A percentile compares a stretch with the other conserved stretches of the same genome.
Evolutionary conservation across 2,329 filamentous ascomycete species (phyloP).

Genomic region (Elsinoe perseae): DNA sequence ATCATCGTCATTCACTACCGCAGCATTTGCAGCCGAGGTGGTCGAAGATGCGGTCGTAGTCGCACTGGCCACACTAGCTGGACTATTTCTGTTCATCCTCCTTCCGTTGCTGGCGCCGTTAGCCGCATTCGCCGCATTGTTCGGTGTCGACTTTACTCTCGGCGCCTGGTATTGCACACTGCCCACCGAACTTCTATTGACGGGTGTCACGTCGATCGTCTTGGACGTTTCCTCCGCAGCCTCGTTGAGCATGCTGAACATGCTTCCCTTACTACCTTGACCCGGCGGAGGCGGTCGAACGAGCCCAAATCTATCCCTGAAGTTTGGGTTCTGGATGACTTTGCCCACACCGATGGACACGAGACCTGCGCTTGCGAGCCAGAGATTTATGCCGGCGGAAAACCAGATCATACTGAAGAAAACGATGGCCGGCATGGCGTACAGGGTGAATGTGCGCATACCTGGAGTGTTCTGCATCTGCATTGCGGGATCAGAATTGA

Average conservation of each 20-base stretch:
- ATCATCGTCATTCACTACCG: background rate
- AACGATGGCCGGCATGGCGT: conserved; percentile 47
- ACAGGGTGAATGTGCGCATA: conserved; percentile 37
- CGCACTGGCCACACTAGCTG: background rate
- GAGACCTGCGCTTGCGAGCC: conserved; percentile 46
- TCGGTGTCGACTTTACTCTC: background rate
- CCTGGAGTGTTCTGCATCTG: conserved; percentile 23
- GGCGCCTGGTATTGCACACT: background rate
- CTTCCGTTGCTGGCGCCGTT: conserved; percentile 6
- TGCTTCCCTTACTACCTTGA: background rate
- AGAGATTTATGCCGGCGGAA: conserved; percentile 54
- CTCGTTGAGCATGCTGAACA: background rate
- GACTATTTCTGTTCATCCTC: background rate
- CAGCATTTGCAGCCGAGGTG: background rate
- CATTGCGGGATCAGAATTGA: conserved; percentile 43
- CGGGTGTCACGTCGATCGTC: conserved; percentile 17
- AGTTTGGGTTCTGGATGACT: conserved; percentile 31
- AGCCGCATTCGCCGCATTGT: background rate
- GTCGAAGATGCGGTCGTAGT: background rate
- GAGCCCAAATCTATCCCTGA: conserved; percentile 35
- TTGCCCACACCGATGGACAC: conserved; percentile 34
- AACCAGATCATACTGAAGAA: conserved; percentile 48
- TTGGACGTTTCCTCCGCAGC: background rate
- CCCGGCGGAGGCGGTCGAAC: conserved; percentile 17
- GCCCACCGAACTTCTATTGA: background rate